Evolutionary conservation across 2,329 filamentous ascomycete genomes (phyloP).

Genomic region (Fusarium robinianum): DNA sequence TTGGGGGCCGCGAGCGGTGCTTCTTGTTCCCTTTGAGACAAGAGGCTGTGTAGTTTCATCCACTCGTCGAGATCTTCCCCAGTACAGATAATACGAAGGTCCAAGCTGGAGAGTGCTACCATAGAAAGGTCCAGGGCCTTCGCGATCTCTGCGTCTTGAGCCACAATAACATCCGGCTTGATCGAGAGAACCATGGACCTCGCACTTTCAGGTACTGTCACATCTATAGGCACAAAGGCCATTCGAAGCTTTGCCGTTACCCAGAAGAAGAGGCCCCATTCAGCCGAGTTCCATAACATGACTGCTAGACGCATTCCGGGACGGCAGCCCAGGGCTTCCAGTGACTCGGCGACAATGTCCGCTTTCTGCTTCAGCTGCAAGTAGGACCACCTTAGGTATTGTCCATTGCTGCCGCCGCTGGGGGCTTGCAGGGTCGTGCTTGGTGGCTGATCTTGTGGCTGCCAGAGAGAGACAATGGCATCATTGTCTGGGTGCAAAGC

Average conservation of each 20-base stretch:
- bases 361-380: conserved; percentile 31
- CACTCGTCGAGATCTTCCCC: conserved; percentile 23
- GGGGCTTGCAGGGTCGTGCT: neutral
- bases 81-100: conserved; percentile 35
- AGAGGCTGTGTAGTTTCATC: conserved; percentile 23
- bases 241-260: conserved; percentile 41
- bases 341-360: conserved; percentile 32
- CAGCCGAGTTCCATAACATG: conserved; percentile 44
- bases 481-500: conserved; percentile 38
- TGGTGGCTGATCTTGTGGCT: conserved; percentile 23
- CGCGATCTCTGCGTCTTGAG: conserved; percentile 37
- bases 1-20: no score
- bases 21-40: neutral
- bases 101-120: neutral
- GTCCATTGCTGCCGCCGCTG: conserved; percentile 2
- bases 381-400: conserved; percentile 41
- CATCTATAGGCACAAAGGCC: conserved; percentile 44
- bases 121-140: conserved; percentile 23
- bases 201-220: conserved; percentile 33
- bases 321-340: conserved; percentile 32
- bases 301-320: conserved; percentile 39
- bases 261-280: conserved; percentile 48
- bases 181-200: conserved; percentile 29
- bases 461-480: conserved; percentile 45
- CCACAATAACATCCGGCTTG: conserved; percentile 39